Base-by-base conservation (phyloP, 1,139 yeast genomes). In the Scheffersomyces titani region DNA sequence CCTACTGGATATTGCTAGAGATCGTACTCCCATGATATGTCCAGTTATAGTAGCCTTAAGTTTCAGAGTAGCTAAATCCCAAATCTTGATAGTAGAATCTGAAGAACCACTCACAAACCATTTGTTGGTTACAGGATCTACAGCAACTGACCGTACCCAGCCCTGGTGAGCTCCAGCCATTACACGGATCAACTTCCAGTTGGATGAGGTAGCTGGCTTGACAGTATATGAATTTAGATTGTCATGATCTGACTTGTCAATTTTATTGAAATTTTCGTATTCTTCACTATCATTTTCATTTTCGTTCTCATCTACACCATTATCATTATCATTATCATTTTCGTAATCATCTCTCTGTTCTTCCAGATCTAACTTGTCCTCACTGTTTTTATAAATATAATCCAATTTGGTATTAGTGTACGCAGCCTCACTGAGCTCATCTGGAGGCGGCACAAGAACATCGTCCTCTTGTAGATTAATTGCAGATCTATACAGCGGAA, bases 51-150 rank as follows among this genome's bases (percentile, higher is more conserved):
- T 88, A 2, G 94, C 79, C 65, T 85, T 87, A 59, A 92, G 74
- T 53, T 78, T 74, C 44, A 92, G 91, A 2, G 87, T 76, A 0
- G 93, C 96, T 57, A 93, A 73, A 68, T 92, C 96, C 99, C 99
- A 94, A 11, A 94, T 80, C 66, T 92, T 93, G 62, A 96, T 90
- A 0, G 97, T 90, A 20, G 92, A 78, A 68, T 96, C 99, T 1
- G 89, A 83, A 1, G 97, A 87, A 0, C 98, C 99, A 0, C 98
- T 89, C 3, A 88, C 97, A 73, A 91, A 94, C 92, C 96, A 94
- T 63, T 86, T 83, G 69, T 93, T 93, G 51, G 89, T 89, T 3
- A 78, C 71, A 0, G 97, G 97, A 59, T 94, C 99, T 7, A 91
- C 83, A 7, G 88, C 81, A 2, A 92, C 78, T 24, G 92, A 80